Percentiles rank a stretch among this genome's conserved stretches.
Evolutionary conservation across 1,139 yeast genomes (phyloP).

Genomic region (Suhomyces bribrorum): DNA sequence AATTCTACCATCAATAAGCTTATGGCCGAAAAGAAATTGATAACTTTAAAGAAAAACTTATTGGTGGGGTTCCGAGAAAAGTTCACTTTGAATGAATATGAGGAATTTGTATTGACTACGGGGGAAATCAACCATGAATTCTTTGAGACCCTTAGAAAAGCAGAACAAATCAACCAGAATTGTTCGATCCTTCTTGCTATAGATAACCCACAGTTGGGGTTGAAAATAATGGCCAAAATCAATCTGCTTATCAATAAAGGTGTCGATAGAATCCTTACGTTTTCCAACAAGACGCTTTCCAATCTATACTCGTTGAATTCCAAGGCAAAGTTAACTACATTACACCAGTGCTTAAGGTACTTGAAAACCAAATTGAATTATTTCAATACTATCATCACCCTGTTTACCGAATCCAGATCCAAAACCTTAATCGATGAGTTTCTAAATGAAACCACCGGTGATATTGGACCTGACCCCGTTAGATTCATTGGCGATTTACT

Average conservation of each 20-base stretch:
- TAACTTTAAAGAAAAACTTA: conserved; percentile 55
- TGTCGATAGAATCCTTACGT: conserved; percentile 47
- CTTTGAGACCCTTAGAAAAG: conserved; percentile 59
- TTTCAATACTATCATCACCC: conserved; percentile 50
- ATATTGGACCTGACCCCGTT: conserved; percentile 74
- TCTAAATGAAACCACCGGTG: conserved; percentile 19
- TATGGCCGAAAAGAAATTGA: conserved; percentile 40
- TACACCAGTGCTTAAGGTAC: conserved; percentile 37
- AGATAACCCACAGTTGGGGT: conserved; percentile 72
- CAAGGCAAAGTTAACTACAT: conserved; percentile 26
- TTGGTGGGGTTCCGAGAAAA: conserved; percentile 59
- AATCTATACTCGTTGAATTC: conserved; percentile 38
- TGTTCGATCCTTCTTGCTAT: conserved; percentile 69
- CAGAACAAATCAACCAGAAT: conserved; percentile 63
- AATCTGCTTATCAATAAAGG: conserved; percentile 53
- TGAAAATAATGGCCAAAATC: conserved; percentile 64
- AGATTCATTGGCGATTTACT: conserved; percentile 84
- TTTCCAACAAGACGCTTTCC: conserved; percentile 37
- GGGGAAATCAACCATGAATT: conserved; percentile 56
- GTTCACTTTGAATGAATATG: conserved; percentile 72
- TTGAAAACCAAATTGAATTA: conserved; percentile 46
- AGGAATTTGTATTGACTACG: conserved; percentile 55
- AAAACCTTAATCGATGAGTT: conserved; percentile 61
- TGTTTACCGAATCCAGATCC: conserved; percentile 57
- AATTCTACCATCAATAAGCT: conserved; percentile 42